Conservation (phyloP, 768 basidiomycete species). For the Tricholoma sp. region DNA sequence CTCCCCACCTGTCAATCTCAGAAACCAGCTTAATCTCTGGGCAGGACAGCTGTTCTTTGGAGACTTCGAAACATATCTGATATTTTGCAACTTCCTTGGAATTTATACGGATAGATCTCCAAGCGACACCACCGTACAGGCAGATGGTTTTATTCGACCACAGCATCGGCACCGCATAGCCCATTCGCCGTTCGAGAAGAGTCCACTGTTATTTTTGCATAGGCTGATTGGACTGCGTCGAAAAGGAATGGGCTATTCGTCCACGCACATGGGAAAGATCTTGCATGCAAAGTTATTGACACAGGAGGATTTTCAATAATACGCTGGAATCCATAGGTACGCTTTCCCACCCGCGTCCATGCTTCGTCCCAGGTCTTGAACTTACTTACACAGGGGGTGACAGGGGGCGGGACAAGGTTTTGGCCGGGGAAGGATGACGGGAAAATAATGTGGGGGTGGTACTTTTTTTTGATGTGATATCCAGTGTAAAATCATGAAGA, state of each 20-base stretch:
- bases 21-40: conserved; percentile 35
- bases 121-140: conserved; percentile 3
- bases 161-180: conserved; percentile 12
- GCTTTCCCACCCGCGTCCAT: background rate
- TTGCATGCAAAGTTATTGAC: conserved; percentile 22
- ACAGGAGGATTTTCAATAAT: conserved; percentile 19
- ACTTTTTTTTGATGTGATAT: too few species aligned
- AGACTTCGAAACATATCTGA: conserved; percentile 25
- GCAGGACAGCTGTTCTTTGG: conserved; percentile 41
- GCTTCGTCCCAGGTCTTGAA: too few species aligned
- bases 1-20: conserved; percentile 9
- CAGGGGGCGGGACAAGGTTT: too few species aligned
- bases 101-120: conserved; percentile 9
- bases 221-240: conserved; percentile 29
- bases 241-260: conserved; percentile 30
- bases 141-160: conserved; percentile 27
- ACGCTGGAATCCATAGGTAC: background rate
- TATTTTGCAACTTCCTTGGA: conserved; percentile 28
- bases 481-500: too few species aligned
- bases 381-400: too few species aligned
- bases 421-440: too few species aligned
- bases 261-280: conserved; percentile 38
- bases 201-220: conserved; percentile 30
- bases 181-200: conserved; percentile 25
- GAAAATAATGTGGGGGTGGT: too few species aligned